Evolutionary conservation across 305 asterid species (phyloP).

Genomic region (Fraxinus albicans): DNA sequence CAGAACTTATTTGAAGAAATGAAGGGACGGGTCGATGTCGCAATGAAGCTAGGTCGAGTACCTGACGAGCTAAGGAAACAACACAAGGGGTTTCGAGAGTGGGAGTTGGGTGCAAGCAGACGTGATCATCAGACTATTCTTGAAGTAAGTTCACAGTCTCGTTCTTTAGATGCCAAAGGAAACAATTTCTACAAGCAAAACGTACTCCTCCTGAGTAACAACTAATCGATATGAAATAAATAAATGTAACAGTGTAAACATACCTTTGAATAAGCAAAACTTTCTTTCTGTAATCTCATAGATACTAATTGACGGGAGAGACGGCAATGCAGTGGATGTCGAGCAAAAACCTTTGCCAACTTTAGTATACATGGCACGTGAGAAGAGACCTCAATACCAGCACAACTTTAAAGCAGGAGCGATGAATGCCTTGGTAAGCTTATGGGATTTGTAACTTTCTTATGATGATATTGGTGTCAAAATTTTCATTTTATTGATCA

Average conservation of each 20-base stretch:
- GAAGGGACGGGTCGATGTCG: slow-evolving; percentile 31
- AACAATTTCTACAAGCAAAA: neutral
- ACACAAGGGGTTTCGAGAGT: slow-evolving; percentile 30
- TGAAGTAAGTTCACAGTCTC: slow-evolving; percentile 23
- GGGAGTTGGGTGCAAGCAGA: slow-evolving; percentile 32
- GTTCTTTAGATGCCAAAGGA: neutral
- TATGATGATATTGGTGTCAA: neutral
- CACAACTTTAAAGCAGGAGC: slow-evolving; percentile 68
- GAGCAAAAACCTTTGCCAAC: slow-evolving; percentile 39
- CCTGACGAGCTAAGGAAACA: slow-evolving; percentile 19
- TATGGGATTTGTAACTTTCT: neutral
- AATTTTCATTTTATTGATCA: neutral
- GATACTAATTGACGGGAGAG: slow-evolving; percentile 43
- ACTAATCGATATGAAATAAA: neutral
- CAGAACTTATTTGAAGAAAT: slow-evolving; percentile 39
- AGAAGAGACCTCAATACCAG: slow-evolving; percentile 44
- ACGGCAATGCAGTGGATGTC: slow-evolving; percentile 24
- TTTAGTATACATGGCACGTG: slow-evolving; percentile 53
- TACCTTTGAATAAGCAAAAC: neutral
- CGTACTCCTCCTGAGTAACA: neutral
- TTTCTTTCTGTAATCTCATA: neutral
- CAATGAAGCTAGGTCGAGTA: slow-evolving; percentile 24
- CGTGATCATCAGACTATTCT: slow-evolving; percentile 41
- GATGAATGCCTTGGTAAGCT: slow-evolving; percentile 49
- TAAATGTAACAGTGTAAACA: neutral